Evolutionary conservation across 352 stramenopile species (phyloP).

Genomic region (Phytophthora sansomeana): DNA sequence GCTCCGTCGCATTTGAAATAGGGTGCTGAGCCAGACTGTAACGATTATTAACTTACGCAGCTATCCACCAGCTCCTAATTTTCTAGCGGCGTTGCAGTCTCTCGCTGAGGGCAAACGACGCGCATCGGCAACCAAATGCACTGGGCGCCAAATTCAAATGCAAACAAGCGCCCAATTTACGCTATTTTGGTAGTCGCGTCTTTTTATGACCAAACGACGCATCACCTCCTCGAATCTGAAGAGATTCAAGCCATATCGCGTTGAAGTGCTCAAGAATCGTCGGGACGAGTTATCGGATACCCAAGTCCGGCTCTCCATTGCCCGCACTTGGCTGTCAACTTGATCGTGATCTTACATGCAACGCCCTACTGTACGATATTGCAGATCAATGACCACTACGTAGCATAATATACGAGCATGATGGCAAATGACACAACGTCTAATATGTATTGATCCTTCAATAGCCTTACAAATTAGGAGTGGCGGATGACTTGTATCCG

Average conservation of each 20-base stretch:
- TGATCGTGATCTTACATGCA: too few species aligned
- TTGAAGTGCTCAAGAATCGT: neutral
- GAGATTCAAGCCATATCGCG: neutral
- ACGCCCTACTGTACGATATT: too few species aligned
- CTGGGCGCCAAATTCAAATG: neutral
- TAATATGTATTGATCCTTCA: too few species aligned
- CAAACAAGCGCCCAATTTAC: neutral
- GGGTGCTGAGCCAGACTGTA: neutral
- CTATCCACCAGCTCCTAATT: too few species aligned
- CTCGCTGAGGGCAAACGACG: too few species aligned
- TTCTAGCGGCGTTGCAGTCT: too few species aligned
- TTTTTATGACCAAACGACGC: neutral
- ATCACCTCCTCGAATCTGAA: neutral
- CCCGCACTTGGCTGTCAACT: neutral
- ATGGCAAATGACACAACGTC: too few species aligned
- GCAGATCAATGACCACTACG: too few species aligned
- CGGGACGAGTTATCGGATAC: neutral
- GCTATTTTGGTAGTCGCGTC: neutral
- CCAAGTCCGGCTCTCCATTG: neutral
- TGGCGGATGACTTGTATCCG: slow-evolving; percentile 3
- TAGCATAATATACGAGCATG: too few species aligned
- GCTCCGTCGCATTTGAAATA: neutral
- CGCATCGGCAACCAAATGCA: neutral
- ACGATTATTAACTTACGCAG: too few species aligned
- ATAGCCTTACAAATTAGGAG: slow-evolving; percentile 3